Percentiles rank a stretch among this genome's conserved stretches.
Evolutionary conservation across 805 yeast species (phyloP).

Genomic region (Suhomyces xylopsoci): DNA sequence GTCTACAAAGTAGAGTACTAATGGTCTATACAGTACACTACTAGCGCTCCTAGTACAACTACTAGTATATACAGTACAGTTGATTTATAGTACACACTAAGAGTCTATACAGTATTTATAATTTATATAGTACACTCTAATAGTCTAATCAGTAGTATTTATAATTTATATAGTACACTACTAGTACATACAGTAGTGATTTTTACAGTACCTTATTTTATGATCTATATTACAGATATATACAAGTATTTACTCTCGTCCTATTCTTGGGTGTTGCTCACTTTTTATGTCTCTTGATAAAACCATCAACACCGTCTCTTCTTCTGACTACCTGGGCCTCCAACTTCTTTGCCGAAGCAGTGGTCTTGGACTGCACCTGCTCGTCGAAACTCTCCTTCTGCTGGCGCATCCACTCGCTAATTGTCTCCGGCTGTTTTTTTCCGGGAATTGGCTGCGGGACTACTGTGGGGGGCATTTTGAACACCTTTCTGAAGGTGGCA

Average conservation of each 20-base stretch:
- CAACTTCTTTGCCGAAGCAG: constrained; percentile 33
- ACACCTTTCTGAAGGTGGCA: constrained; percentile 51
- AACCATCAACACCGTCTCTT: constrained; percentile 31
- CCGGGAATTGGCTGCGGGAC: constrained; percentile 38
- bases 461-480: constrained; percentile 61
- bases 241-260: not conserved
- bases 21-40: no score
- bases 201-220: no score
- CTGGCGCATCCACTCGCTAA: constrained; percentile 38
- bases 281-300: constrained; percentile 36
- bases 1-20: no score
- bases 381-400: constrained; percentile 29
- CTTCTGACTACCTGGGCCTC: constrained; percentile 31
- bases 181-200: no score
- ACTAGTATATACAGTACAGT: no score
- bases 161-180: no score
- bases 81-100: no score
- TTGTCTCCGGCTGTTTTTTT: constrained; percentile 27
- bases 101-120: no score
- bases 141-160: no score
- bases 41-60: no score
- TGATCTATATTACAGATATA: constrained; percentile 3
- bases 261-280: no score
- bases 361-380: constrained; percentile 32
- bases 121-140: no score